phyloP scores from a whole-genome alignment of 1,284 basidiomycete genomes.

The Hymenochaete sp. region DNA sequence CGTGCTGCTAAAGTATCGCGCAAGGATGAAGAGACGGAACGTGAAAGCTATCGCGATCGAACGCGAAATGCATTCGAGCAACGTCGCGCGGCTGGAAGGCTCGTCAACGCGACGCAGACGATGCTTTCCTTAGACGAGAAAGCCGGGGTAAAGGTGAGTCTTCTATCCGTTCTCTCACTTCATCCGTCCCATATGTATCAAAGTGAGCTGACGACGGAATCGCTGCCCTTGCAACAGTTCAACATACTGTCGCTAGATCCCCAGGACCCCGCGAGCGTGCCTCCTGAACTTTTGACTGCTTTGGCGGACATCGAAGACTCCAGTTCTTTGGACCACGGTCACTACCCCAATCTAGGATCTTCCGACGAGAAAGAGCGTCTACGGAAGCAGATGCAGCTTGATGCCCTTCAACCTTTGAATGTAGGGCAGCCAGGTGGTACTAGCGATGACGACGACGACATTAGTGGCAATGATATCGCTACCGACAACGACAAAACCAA shows the following conservation, averaged over 20 bases:
- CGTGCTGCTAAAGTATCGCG: constrained; percentile 67
- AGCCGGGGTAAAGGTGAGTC: constrained; percentile 50
- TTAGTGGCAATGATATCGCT: constrained; percentile 19
- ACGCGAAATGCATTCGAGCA: constrained; percentile 65
- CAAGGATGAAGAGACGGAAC: constrained; percentile 49
- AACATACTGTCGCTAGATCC: constrained; percentile 73
- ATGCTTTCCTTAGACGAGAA: constrained; percentile 65
- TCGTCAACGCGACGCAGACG: constrained; percentile 61
- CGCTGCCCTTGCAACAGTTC: constrained; percentile 40
- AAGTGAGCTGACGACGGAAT: not conserved
- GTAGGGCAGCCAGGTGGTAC: constrained; percentile 22
- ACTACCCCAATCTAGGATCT: constrained; percentile 21
- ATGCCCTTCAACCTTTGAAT: constrained; percentile 49
- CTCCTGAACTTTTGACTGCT: constrained; percentile 51
- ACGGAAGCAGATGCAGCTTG: constrained; percentile 57
- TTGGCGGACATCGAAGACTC: constrained; percentile 26
- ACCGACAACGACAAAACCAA: constrained; percentile 22
- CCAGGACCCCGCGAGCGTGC: constrained; percentile 52
- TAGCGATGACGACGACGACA: constrained; percentile 24
- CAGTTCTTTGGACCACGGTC: not conserved
- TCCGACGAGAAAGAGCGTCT: constrained; percentile 40
- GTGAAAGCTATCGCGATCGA: constrained; percentile 56
- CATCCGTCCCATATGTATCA: not conserved
- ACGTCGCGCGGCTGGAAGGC: constrained; percentile 55
- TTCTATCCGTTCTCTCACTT: not conserved